Evolutionary conservation across 306 rosid species (phyloP).

Genomic region (Dalbergia cochinchinensis): DNA sequence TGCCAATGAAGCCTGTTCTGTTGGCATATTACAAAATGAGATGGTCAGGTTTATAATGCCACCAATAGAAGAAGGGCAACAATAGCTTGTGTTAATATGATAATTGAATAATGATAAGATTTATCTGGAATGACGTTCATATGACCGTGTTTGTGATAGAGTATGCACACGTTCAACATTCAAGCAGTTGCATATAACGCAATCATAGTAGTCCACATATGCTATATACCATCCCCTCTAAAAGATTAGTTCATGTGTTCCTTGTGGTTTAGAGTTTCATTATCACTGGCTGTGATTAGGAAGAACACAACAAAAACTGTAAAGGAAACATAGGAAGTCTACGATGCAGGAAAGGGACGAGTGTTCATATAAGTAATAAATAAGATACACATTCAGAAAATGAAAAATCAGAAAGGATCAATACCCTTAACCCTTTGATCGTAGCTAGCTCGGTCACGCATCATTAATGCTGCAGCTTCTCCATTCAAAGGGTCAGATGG

Average conservation of each 20-base stretch:
- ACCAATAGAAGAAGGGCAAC: not conserved
- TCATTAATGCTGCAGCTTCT: conserved; percentile 64
- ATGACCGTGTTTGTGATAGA: not conserved
- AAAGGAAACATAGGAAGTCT: conserved; percentile 8
- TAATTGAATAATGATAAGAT: not conserved
- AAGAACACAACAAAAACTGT: not conserved
- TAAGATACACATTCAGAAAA: conserved; percentile 21
- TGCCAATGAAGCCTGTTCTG: not conserved
- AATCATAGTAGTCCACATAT: not conserved
- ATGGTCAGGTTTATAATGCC: conserved; percentile 19
- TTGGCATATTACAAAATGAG: not conserved
- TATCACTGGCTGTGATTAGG: not conserved
- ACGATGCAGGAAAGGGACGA: not conserved
- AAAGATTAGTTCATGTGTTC: conserved; percentile 2
- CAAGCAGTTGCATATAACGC: not conserved
- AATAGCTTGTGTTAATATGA: not conserved
- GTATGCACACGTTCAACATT: not conserved
- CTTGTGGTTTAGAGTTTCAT: conserved; percentile 17
- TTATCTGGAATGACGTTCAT: not conserved
- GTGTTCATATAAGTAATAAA: conserved; percentile 1
- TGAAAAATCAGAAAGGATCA: conserved; percentile 12
- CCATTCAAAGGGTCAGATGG: conserved; percentile 64
- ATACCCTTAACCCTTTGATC: conserved; percentile 61
- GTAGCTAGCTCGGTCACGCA: conserved; percentile 54
- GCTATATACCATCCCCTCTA: not conserved